These are phyloP conservation scores for Amyloporia xantha DNA, from an alignment of 768 basidiomycete genomes.

Conservation along the genomic window DNA sequence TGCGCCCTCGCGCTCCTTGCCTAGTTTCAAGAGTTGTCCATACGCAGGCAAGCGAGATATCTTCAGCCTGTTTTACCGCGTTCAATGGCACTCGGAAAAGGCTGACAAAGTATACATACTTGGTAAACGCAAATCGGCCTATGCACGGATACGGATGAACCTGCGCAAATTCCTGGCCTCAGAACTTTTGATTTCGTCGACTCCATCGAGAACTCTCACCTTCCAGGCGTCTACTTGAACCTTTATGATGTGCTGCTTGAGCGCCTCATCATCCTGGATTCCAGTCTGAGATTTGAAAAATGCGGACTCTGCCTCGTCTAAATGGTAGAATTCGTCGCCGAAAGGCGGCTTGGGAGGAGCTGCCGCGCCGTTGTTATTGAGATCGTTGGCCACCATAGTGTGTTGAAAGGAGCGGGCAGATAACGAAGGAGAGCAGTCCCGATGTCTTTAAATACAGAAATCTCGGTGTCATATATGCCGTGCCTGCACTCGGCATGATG, in stretches of 20 bases:
- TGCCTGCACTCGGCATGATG: no score
- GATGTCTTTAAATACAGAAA: no score
- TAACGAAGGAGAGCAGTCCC: no score
- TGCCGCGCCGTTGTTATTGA: no score
- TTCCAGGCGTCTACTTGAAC: constrained; percentile 20
- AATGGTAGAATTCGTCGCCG: constrained; percentile 12
- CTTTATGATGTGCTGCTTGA: constrained; percentile 20
- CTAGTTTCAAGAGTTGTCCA: constrained; percentile 27
- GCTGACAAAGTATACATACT: not conserved
- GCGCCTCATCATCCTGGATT: constrained; percentile 19
- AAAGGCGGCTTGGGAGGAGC: no score
- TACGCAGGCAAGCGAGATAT: constrained; percentile 14
- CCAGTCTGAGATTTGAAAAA: constrained; percentile 18
- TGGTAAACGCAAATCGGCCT: not conserved
- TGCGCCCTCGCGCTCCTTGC: constrained; percentile 27
- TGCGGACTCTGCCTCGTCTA: constrained; percentile 8
- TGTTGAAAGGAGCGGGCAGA: no score
- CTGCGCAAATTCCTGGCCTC: no score
- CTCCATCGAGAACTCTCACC: constrained; percentile 11
- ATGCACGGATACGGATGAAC: no score
- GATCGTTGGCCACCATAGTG: no score
- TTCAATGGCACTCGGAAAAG: no score
- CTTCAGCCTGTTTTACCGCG: not conserved
- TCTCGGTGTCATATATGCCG: no score
- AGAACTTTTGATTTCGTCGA: no score